phyloP scores from a whole-genome alignment of 306 rosid species.

The Carpinus fangiana region DNA sequence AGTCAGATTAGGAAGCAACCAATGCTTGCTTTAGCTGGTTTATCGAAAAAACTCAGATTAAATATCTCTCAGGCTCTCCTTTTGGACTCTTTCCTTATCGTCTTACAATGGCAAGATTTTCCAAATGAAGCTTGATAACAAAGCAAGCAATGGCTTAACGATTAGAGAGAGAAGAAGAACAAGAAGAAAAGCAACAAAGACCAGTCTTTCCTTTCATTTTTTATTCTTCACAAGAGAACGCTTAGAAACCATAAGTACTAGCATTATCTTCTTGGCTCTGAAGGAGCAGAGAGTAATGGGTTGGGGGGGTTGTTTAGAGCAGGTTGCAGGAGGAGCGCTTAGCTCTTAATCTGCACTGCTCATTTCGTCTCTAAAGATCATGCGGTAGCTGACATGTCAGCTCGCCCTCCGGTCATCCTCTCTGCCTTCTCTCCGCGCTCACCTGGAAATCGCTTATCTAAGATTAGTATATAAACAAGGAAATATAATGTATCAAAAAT shows the following conservation, averaged over 20 bases:
- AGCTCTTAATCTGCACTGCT: background rate
- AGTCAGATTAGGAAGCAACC: no score
- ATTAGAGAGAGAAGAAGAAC: background rate
- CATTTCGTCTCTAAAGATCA: constrained; percentile 17
- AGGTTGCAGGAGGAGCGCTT: background rate
- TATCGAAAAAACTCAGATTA: no score
- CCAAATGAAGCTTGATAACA: background rate
- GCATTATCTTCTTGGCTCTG: background rate
- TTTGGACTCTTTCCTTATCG: no score
- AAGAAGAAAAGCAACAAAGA: background rate
- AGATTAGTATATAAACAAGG: background rate
- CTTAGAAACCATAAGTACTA: constrained; percentile 10
- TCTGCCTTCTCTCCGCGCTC: constrained; percentile 86
- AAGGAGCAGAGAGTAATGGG: constrained; percentile 10
- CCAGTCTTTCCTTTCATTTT: constrained; percentile 8
- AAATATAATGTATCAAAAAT: background rate
- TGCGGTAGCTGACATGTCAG: constrained; percentile 36
- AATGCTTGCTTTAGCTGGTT: no score
- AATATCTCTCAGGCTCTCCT: no score
- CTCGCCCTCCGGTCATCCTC: constrained; percentile 72
- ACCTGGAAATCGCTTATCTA: constrained; percentile 44
- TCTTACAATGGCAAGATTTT: background rate
- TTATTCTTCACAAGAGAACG: background rate
- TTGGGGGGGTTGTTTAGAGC: background rate
- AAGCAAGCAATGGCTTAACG: background rate